phyloP scores from a whole-genome alignment of 2,329 filamentous ascomycete species.

The Xylariales sp. region DNA sequence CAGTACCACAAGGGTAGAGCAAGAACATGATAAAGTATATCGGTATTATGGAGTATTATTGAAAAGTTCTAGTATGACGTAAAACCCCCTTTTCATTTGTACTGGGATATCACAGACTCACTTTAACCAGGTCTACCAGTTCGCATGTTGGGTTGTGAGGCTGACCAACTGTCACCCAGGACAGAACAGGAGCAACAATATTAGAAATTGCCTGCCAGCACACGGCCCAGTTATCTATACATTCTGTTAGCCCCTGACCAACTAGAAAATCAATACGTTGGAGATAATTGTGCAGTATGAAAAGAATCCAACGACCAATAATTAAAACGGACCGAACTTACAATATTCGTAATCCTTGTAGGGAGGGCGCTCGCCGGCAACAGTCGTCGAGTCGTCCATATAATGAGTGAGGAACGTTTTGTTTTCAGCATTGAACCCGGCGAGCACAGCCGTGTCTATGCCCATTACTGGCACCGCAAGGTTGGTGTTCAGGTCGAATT shows the following conservation, averaged over 20 bases:
- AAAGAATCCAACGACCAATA: not conserved
- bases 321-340: not conserved
- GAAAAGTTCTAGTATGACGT: no score
- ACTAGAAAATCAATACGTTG: no score
- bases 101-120: not conserved
- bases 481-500: slow-evolving; percentile 2
- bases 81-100: not conserved
- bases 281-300: no score
- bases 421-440: slow-evolving; percentile 11
- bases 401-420: slow-evolving; percentile 11
- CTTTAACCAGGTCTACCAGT: slow-evolving; percentile 5
- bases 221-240: slow-evolving; percentile 13
- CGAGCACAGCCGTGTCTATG: not conserved
- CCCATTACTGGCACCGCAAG: not conserved
- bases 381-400: slow-evolving; percentile 12
- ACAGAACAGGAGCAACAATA: slow-evolving; percentile 5
- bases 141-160: slow-evolving; percentile 24
- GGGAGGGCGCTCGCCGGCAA: not conserved
- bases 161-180: slow-evolving; percentile 13
- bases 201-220: slow-evolving; percentile 14
- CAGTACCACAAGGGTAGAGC: no score
- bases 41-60: no score
- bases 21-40: no score
- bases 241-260: not conserved
- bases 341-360: not conserved